Conservation (phyloP, 73 alveolate species). For the Paramecium sexaurelia region DNA sequence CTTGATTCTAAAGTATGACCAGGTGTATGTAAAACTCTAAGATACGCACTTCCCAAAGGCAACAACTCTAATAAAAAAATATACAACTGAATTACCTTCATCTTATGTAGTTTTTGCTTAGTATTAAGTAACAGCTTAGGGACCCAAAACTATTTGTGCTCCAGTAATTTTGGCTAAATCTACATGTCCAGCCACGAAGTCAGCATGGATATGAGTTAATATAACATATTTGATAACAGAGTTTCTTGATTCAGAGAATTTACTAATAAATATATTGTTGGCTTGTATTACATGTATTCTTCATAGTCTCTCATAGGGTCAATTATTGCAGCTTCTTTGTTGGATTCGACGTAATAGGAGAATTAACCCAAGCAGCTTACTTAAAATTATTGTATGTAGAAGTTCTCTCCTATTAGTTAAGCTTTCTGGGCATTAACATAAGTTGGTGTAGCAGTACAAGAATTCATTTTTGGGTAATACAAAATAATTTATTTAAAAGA, state of each 20-base stretch:
- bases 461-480: not conserved
- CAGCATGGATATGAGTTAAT: slow-evolving; percentile 71
- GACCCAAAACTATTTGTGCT: slow-evolving; percentile 67
- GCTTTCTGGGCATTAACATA: slow-evolving; percentile 6
- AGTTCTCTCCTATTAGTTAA: not conserved
- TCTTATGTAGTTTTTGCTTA: slow-evolving; percentile 29
- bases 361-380: slow-evolving; percentile 66
- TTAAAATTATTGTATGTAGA: not conserved
- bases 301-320: slow-evolving; percentile 72
- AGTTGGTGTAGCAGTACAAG: not conserved
- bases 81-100: not conserved
- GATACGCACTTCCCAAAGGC: not conserved
- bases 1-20: slow-evolving; percentile 80
- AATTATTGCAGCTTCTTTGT: slow-evolving; percentile 64
- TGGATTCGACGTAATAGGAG: slow-evolving; percentile 68
- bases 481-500: slow-evolving; percentile 4
- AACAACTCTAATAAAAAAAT: not conserved
- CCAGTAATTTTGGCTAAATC: slow-evolving; percentile 63
- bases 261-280: not conserved
- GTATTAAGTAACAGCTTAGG: slow-evolving; percentile 48
- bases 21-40: slow-evolving; percentile 76
- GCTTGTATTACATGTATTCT: slow-evolving; percentile 35
- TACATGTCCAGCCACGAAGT: slow-evolving; percentile 70
- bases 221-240: slow-evolving; percentile 62
- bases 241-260: slow-evolving; percentile 16